These are phyloP conservation scores for Wickerhamiella brachini DNA, from an alignment of 805 yeast genomes.

Conservation along the genomic window DNA sequence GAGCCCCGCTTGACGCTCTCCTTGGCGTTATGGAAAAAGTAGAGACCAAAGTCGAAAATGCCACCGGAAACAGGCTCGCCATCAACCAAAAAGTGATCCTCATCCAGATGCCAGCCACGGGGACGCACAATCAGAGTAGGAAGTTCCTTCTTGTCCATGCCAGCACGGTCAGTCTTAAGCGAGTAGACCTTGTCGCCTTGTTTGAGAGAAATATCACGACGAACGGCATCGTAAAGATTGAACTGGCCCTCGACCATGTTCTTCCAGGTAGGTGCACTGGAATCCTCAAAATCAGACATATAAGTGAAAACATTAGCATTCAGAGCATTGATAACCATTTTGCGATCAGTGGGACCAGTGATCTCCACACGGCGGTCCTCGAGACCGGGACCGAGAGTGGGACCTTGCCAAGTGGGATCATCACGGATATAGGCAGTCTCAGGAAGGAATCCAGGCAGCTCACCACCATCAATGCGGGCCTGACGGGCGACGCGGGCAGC, in stretches of 20 bases:
- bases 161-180: conserved; percentile 34
- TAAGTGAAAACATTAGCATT: conserved; percentile 57
- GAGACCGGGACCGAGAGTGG: conserved; percentile 53
- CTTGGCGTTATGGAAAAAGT: conserved; percentile 55
- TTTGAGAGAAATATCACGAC: conserved; percentile 35
- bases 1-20: conserved; percentile 43
- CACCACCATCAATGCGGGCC: conserved; percentile 43
- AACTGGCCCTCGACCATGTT: conserved; percentile 57
- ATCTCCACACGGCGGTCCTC: conserved; percentile 62
- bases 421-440: conserved; percentile 49
- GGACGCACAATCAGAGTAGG: conserved; percentile 42
- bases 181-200: conserved; percentile 33
- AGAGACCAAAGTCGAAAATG: conserved; percentile 55
- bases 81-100: conserved; percentile 50
- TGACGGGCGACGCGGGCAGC: conserved; percentile 43
- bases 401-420: conserved; percentile 59
- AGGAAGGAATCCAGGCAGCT: conserved; percentile 54
- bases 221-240: conserved; percentile 54
- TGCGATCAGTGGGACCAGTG: conserved; percentile 65
- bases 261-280: conserved; percentile 57
- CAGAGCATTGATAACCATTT: conserved; percentile 63
- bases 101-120: conserved; percentile 65
- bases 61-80: conserved; percentile 56
- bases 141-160: conserved; percentile 27
- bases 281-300: conserved; percentile 68